Percentiles rank a stretch among this genome's conserved stretches.
These are phyloP conservation scores for Venturia pyrina DNA, from an alignment of 2,329 filamentous ascomycete genomes.

Conservation along the genomic window DNA sequence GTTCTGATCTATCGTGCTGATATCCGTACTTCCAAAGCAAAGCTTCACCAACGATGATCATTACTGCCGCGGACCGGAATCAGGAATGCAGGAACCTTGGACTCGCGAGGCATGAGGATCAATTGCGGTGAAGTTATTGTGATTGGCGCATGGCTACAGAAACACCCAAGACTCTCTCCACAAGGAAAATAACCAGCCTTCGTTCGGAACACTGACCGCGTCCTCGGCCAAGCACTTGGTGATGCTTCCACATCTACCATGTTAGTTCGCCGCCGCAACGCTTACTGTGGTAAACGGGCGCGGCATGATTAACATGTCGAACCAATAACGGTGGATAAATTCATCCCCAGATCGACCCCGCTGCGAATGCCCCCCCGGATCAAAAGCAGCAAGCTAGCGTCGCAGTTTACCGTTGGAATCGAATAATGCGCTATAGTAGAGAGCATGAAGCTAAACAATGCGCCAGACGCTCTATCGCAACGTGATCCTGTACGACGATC, in stretches of 20 bases:
- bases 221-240: not conserved
- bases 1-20: too few relatives aligned
- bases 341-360: not conserved
- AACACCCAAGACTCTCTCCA: not conserved
- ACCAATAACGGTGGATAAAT: not conserved
- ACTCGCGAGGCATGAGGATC: not conserved
- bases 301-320: not conserved
- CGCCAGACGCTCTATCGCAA: not conserved
- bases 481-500: not conserved
- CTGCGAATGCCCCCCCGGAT: not conserved
- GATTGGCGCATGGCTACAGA: not conserved
- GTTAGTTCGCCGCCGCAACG: not conserved
- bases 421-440: not conserved
- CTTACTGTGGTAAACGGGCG: not conserved
- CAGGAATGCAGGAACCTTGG: not conserved
- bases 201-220: not conserved
- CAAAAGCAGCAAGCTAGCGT: not conserved
- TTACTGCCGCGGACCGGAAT: not conserved
- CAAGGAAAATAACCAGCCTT: not conserved
- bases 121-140: not conserved
- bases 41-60: not conserved
- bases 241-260: too few relatives aligned
- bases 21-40: too few relatives aligned
- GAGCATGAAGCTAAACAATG: not conserved
- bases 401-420: not conserved